Conservation (phyloP, 495 filamentous ascomycete species). For the Cudoniella acicularis region DNA sequence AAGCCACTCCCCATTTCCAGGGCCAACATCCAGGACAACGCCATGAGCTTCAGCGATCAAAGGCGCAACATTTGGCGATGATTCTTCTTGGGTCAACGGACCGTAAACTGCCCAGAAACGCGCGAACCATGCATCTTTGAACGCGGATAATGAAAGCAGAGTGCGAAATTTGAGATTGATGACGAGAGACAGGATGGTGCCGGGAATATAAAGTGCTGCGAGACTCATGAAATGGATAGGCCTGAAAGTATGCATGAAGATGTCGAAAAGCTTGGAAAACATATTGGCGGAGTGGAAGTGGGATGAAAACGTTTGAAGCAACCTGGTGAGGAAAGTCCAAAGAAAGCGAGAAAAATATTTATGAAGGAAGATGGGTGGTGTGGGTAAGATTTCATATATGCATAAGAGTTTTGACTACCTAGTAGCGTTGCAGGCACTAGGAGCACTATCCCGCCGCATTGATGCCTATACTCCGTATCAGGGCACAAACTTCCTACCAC, state of each 20-base stretch:
- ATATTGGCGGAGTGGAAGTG: no score
- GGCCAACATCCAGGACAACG: conserved; percentile 38
- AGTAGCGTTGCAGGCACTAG: no score
- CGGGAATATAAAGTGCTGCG: conserved; percentile 29
- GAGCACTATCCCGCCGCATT: no score
- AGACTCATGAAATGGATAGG: conserved; percentile 38
- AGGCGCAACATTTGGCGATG: conserved; percentile 32
- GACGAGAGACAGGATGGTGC: conserved; percentile 26
- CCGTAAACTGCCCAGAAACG: conserved; percentile 43
- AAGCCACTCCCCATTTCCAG: conserved; percentile 46
- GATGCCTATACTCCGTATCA: no score
- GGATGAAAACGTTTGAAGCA: no score
- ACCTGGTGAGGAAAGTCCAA: no score
- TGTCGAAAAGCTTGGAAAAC: not conserved
- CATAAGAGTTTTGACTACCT: no score
- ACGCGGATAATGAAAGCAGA: conserved; percentile 30
- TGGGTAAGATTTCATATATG: no score
- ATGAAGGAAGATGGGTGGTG: no score
- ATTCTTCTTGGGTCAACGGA: conserved; percentile 30
- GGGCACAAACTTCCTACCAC: no score
- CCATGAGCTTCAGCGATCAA: conserved; percentile 31
- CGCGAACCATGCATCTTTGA: conserved; percentile 46
- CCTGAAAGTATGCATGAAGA: conserved; percentile 8
- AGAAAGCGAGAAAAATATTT: no score
- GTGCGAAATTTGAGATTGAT: conserved; percentile 18